Conservation (phyloP, 441 rosid species). For the Populus tomentosa region DNA sequence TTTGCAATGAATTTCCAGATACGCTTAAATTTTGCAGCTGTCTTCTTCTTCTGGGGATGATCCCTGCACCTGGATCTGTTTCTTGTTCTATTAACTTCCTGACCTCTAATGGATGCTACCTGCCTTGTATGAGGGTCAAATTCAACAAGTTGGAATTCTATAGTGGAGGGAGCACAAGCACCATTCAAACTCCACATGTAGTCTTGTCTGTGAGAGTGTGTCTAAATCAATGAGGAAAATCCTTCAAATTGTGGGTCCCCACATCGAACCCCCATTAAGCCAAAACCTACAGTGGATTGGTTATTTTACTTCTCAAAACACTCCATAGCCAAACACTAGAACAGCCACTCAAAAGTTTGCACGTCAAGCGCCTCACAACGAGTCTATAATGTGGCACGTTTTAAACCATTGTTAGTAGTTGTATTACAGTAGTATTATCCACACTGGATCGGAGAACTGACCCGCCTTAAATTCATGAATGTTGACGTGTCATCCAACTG, state of each 20-base stretch:
- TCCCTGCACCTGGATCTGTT: too few relatives aligned
- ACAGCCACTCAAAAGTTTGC: background rate
- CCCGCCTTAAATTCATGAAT: constrained; percentile 40
- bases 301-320: background rate
- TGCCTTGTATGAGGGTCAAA: too few relatives aligned
- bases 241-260: background rate
- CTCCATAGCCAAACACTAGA: background rate
- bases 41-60: too few relatives aligned
- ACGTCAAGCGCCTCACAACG: background rate
- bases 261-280: background rate
- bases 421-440: background rate
- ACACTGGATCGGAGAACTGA: constrained; percentile 12
- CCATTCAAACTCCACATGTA: too few relatives aligned
- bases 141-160: too few relatives aligned
- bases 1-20: too few relatives aligned
- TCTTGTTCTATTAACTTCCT: too few relatives aligned
- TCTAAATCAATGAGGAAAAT: background rate
- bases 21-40: too few relatives aligned
- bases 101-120: too few relatives aligned
- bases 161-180: background rate
- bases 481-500: constrained; percentile 37
- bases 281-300: background rate
- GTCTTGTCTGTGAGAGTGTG: background rate
- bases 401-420: background rate
- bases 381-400: background rate